Conservation (phyloP, 2,329 filamentous ascomycete genomes). For the Talaromyces marneffei region DNA sequence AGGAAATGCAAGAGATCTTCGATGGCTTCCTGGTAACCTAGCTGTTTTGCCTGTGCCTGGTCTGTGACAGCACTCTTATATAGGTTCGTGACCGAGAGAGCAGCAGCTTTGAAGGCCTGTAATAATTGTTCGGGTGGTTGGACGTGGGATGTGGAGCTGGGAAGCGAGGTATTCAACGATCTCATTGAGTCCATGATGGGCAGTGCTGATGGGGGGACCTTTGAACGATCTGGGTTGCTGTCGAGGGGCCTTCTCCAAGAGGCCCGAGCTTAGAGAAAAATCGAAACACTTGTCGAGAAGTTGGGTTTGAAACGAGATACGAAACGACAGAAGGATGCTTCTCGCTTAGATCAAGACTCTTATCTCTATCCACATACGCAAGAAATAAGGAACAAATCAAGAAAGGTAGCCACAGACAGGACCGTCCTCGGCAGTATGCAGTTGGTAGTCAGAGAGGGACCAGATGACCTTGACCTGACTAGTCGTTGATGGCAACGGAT, state of each 20-base stretch:
- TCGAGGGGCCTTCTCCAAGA: slow-evolving; percentile 5
- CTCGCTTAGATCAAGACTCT: not conserved
- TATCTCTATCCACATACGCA: not conserved
- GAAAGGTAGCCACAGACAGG: not conserved
- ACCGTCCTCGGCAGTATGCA: not conserved
- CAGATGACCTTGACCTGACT: not conserved
- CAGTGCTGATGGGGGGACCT: not conserved
- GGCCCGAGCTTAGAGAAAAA: slow-evolving; percentile 5
- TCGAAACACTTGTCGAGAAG: not conserved
- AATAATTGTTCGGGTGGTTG: slow-evolving; percentile 57
- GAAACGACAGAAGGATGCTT: not conserved
- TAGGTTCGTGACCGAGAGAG: slow-evolving; percentile 88
- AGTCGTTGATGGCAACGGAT: not conserved
- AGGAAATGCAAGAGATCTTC: slow-evolving; percentile 83
- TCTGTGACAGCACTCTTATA: slow-evolving; percentile 85
- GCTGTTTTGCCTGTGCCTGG: slow-evolving; percentile 65
- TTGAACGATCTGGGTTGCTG: not conserved
- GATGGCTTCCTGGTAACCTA: slow-evolving; percentile 90
- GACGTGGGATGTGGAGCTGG: slow-evolving; percentile 45
- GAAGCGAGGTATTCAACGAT: slow-evolving; percentile 57
- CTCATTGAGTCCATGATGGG: slow-evolving; percentile 58
- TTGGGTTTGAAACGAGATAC: not conserved
- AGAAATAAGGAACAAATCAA: not conserved
- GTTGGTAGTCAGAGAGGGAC: not conserved
- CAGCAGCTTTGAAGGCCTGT: slow-evolving; percentile 85